Evolutionary conservation across 306 rosid genomes (phyloP), one percentile per base, ranked within the genome.

Genomic region (Styphnolobium japonicum): DNA sequence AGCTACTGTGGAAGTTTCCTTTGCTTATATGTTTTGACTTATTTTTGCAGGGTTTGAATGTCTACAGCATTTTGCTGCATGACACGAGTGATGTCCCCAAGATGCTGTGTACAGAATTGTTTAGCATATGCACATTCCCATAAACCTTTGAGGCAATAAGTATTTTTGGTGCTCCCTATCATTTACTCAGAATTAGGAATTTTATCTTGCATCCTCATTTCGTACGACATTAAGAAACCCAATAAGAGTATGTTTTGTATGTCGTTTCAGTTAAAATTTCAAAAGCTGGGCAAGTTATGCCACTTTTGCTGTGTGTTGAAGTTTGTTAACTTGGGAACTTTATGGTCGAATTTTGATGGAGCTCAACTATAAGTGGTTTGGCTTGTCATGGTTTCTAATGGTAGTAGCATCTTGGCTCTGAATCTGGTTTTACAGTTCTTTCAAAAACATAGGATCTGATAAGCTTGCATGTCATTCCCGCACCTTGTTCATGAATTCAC

Each of bases 121-220:
- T 31, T 85, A 86, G 78, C 89, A 89, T 29, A 87, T 87, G 92
- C 86, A 82, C 84, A 91, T 90, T 57, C 92, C 90, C 53, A 89
- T 86, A 16, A 91, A 80, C 78, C 96, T 89, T 67, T 89, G 71
- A 91, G 76, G 68, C 67, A 53, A 42, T 60, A 52, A 19, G 77
- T 55, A 14, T 23, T 34, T 64, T 23, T 6, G 22, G 21, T 46
- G 53, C 51, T 55, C 78, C 33, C 51, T 9, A 3, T 42, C 48
- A 6, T 36, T 22, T 31, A 37, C 45, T 40, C 55, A 75, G 75
- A 74, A 46, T 33, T 48, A 74, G 71, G 67, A 64, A 64, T 51
- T 16, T 12, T 33, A 31, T 27, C 29, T 8, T 18, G 2, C 62
- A 29, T 53, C 51, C 66, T 19, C 60, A 31, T 53, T 22, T n/a